Base-by-base conservation (phyloP, 23 red algal genomes). In the Gracilaria gracilis region DNA sequence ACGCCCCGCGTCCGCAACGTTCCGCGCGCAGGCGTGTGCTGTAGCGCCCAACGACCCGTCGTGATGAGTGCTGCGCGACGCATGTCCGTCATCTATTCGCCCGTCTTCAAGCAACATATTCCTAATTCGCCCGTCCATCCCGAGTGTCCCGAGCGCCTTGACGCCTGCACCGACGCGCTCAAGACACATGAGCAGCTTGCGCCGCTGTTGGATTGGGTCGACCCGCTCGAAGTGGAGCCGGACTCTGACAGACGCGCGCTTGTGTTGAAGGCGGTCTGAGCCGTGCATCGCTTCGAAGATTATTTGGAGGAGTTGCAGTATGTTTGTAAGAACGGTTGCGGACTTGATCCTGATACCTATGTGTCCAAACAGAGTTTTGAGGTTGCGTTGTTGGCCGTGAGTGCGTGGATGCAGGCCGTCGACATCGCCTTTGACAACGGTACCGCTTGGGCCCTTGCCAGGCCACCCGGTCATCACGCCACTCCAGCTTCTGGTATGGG, bases 381-480 rank as follows among this genome's bases (percentile, higher is more conserved):
- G 23, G 75, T 91, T 31, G 94, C 93, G 24, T 75, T 95, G 27
- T 65, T 95, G 9, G 94, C 97, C 0, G 91, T 80, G 5, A 46
- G 73, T 21, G 94, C 94, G 15, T 95, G 89, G 94, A 65, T 99
- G 90, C 80, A 95, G 25, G 97, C 91, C 16, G 88, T 92, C 13
- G 95, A 98, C 73, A 7, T 67, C 9, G 96, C 81, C 0, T 75
- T 93, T 24, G 84, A 80, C 34, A 69, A 55, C 2, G 34, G 57
- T 19, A 57, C 57, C 17, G 79, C 77, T 20, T 92, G 89, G 89
- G 89, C 79, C 16, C 89, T 96, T 23, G 70, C 90, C 13, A 82
- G 97, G 33, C 97, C 97, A 38, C 97, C 97, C 20, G 97, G 97
- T 21, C 97, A 99, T 87, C 97, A 99, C 58, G 97, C 97, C 6